Percentiles rank a stretch among this genome's conserved stretches.
Evolutionary conservation across 2,329 filamentous ascomycete species (phyloP).

Genomic region (Metarhizium rileyi): DNA sequence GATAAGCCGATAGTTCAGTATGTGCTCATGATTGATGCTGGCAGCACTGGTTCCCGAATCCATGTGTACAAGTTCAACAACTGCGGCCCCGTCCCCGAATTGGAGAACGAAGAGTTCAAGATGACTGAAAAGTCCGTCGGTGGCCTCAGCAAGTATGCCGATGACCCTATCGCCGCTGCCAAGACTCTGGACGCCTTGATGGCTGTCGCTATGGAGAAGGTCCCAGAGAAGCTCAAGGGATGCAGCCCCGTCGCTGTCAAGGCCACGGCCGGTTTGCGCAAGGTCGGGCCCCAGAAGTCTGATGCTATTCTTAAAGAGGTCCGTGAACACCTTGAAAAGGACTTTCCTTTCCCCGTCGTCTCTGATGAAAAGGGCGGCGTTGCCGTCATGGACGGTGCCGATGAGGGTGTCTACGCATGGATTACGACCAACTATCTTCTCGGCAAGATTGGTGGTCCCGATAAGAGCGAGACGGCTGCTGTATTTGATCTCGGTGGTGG

Average conservation of each 20-base stretch:
- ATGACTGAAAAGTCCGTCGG: conserved; percentile 83
- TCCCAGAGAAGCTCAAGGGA: conserved; percentile 81
- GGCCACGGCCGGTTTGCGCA: conserved; percentile 85
- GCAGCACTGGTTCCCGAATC: conserved; percentile 94
- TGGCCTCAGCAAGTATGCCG: conserved; percentile 77
- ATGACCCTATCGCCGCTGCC: conserved; percentile 79
- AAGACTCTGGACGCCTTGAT: conserved; percentile 82
- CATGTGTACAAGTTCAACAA: conserved; percentile 99
- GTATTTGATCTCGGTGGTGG: conserved; percentile 95
- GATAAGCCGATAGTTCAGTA: conserved; percentile 95
- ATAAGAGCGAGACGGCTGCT: conserved; percentile 82
- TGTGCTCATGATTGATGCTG: conserved; percentile 96
- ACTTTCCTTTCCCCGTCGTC: conserved; percentile 92
- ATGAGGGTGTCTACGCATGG: conserved; percentile 98
- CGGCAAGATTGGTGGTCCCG: conserved; percentile 90
- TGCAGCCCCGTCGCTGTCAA: conserved; percentile 97
- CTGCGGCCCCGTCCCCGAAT: conserved; percentile 87
- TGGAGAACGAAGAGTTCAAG: conserved; percentile 87
- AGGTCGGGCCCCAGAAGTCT: conserved; percentile 73
- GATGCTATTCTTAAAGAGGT: conserved; percentile 80
- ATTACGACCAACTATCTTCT: conserved; percentile 98
- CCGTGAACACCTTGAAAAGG: conserved; percentile 69
- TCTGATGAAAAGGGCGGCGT: conserved; percentile 78
- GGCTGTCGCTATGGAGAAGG: conserved; percentile 71
- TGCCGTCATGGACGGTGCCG: conserved; percentile 92